Base-by-base conservation (phyloP, 108 stramenopile species). In the Pseudonitzschia pungens region DNA sequence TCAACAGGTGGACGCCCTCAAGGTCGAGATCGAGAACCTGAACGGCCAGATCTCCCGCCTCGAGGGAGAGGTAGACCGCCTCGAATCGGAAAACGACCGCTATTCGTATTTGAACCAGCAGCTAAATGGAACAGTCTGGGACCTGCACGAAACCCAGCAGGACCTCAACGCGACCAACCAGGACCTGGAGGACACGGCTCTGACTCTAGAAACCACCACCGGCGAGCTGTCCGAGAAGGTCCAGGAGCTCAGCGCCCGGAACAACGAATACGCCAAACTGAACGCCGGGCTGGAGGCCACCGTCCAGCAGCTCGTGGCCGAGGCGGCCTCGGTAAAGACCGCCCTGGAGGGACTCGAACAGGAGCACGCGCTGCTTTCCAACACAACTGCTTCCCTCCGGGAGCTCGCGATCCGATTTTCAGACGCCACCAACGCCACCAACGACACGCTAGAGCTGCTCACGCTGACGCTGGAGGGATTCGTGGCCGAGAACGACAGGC, bases 261-360 rank as follows among this genome's bases (percentile, higher is more conserved):
- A 78, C 33, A 9, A 77, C 16, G 50, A 59, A 0, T 78, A 69
- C 55, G 3, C 21, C 0, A 10, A 20, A 16, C 68, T 78, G 0
- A 84, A 81, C 69, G 0, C 0, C 2, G 73, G 71, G 0, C 55
- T 84, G 11, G 73, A 81, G n/a, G 40, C 7, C 5, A 83, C 65
- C n/a, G 64, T 51, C 15, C 10, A 29, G 4, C 10, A 67, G 9
- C 42, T 80, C 18, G 36, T 63, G 0, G 27, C 5, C 9, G 73
- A 79, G 44, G 78, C 70, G 18, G 28, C 65, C 22, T 57, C 32
- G 18, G 69, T 83, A n/a, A 63, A 68, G 28, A 26, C 21, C 9
- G 51, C 70, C 8, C 48, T 83, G 7, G 48, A 62, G 15, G 43
- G 65, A 16, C 48, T 83, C 10, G 43, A 45, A 15, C 29, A 55